Evolutionary conservation across 2,329 filamentous ascomycete genomes (phyloP).

Genomic region (Fusarium bactridioides): DNA sequence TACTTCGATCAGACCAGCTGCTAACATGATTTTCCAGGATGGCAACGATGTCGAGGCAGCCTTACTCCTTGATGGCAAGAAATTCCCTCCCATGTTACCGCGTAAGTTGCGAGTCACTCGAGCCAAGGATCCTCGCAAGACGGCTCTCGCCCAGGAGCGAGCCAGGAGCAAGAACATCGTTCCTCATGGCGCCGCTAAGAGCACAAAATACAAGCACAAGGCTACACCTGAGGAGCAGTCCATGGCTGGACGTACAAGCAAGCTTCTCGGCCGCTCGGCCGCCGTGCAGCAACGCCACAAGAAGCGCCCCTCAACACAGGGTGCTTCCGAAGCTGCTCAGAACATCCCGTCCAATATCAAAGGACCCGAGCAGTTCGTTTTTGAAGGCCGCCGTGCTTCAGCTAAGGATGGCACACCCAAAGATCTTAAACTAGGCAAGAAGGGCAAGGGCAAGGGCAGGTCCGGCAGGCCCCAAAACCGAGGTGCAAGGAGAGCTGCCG

Average conservation of each 20-base stretch:
- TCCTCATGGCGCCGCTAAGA: conserved; percentile 50
- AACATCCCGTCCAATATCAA: conserved; percentile 48
- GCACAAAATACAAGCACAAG: conserved; percentile 72
- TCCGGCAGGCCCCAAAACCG: conserved; percentile 49
- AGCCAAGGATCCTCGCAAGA: conserved; percentile 77
- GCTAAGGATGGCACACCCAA: conserved; percentile 70
- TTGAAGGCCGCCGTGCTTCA: conserved; percentile 80
- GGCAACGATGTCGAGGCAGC: conserved; percentile 90
- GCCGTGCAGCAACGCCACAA: conserved; percentile 58
- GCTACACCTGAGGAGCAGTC: conserved; percentile 74
- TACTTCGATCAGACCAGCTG: neutral
- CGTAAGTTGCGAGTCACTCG: conserved; percentile 85
- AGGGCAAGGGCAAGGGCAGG: conserved; percentile 58
- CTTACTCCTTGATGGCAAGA: conserved; percentile 86
- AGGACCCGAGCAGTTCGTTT: conserved; percentile 76
- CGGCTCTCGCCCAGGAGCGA: conserved; percentile 55
- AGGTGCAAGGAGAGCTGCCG: conserved; percentile 50
- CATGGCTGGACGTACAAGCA: conserved; percentile 74
- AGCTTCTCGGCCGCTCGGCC: conserved; percentile 75
- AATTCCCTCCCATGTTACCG: conserved; percentile 93
- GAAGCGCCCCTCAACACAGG: conserved; percentile 29
- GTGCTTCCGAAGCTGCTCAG: conserved; percentile 29
- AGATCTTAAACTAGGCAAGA: conserved; percentile 67
- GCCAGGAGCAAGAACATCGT: conserved; percentile 44
- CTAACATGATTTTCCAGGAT: conserved; percentile 59